A percentile compares a stretch with the other conserved stretches of the same genome.
Evolutionary conservation across 345 rosid genomes (phyloP).

Genomic region (Linum trigynum): DNA sequence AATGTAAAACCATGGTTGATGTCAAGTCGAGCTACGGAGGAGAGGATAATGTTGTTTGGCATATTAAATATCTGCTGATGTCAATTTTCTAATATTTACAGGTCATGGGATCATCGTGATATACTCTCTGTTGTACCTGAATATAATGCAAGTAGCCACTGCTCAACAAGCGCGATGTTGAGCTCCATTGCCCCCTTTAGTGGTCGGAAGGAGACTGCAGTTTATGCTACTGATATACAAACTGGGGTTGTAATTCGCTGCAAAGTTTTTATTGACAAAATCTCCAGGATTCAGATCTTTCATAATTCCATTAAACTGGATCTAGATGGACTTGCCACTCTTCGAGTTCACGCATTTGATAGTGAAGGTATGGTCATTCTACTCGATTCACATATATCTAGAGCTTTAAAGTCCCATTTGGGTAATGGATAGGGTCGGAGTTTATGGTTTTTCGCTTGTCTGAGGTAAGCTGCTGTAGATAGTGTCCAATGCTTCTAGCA

Average conservation of each 20-base stretch:
- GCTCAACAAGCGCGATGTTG: slow-evolving; percentile 77
- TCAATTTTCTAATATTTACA: slow-evolving; percentile 21
- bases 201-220: slow-evolving; percentile 86
- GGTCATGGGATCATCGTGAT: slow-evolving; percentile 99
- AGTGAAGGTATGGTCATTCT: slow-evolving; percentile 44
- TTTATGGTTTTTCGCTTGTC: background rate
- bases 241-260: slow-evolving; percentile 89
- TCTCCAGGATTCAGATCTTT: slow-evolving; percentile 84
- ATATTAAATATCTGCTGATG: too few species aligned
- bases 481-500: background rate
- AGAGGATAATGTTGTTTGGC: background rate
- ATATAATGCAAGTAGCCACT: slow-evolving; percentile 59
- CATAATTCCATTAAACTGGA: slow-evolving; percentile 88
- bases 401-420: background rate
- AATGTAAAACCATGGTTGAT: too few species aligned
- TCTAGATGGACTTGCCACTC: slow-evolving; percentile 91
- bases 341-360: slow-evolving; percentile 84
- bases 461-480: background rate
- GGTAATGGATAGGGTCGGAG: background rate
- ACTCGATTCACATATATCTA: background rate
- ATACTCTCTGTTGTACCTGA: slow-evolving; percentile 75
- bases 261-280: slow-evolving; percentile 85
- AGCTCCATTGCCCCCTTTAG: slow-evolving; percentile 63
- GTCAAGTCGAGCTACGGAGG: too few species aligned
- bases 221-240: slow-evolving; percentile 70